These are phyloP conservation scores for Neurospora sp. DNA, from an alignment of 495 filamentous ascomycete species.

Conservation along the genomic window DNA sequence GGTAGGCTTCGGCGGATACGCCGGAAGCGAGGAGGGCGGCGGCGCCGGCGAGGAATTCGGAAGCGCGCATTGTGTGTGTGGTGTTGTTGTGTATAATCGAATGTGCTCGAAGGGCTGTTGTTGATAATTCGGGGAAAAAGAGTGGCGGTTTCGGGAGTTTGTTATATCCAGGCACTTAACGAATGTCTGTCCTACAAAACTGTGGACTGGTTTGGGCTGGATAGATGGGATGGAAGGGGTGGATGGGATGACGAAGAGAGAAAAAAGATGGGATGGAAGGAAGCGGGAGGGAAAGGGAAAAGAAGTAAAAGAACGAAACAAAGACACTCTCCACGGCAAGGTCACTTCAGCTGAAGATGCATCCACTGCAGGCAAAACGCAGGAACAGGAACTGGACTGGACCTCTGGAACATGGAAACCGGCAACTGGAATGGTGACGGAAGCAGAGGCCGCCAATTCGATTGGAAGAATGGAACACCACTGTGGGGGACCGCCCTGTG, in stretches of 20 bases:
- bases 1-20: slow-evolving; percentile 25
- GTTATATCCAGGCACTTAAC: not conserved
- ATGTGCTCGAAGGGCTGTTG: not conserved
- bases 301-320: not conserved
- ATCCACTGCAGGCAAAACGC: not conserved
- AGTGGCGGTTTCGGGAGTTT: not conserved
- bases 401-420: not conserved
- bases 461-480: not conserved
- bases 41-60: slow-evolving; percentile 15
- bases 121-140: not conserved
- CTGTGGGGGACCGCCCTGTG: not conserved
- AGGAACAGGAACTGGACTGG: not conserved
- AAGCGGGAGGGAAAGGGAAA: not conserved
- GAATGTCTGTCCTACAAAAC: not conserved
- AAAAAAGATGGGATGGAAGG: not conserved
- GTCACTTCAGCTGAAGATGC: not conserved
- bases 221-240: not conserved
- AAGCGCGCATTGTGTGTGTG: slow-evolving; percentile 17
- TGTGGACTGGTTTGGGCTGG: not conserved
- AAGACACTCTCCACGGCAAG: not conserved
- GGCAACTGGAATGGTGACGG: not conserved
- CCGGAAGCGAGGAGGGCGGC: slow-evolving; percentile 23
- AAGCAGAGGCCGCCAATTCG: not conserved
- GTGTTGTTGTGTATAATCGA: not conserved
- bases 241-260: not conserved